Percentiles rank a stretch among this genome's conserved stretches.
phyloP scores from a whole-genome alignment of 192 early-diverging fungal genomes.

The Paraglomus occultum region DNA sequence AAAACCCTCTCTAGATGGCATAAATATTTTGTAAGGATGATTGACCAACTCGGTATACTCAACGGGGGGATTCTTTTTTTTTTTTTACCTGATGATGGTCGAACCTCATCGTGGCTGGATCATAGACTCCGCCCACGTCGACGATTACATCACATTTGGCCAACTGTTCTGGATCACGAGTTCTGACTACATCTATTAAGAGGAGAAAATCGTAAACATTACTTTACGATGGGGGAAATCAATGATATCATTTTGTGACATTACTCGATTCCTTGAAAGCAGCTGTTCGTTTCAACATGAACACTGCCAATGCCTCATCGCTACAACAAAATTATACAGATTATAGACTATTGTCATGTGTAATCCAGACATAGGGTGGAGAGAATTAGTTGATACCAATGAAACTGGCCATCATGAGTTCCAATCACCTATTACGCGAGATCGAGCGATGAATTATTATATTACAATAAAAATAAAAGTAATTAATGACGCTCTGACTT shows the following conservation, averaged over 20 bases:
- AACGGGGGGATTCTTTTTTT: slow-evolving; percentile 15
- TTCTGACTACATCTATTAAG: slow-evolving; percentile 62
- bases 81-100: slow-evolving; percentile 82
- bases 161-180: slow-evolving; percentile 79
- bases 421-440: slow-evolving; percentile 56
- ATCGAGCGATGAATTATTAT: no score
- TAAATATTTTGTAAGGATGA: slow-evolving; percentile 9
- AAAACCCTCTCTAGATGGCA: slow-evolving; percentile 66
- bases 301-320: slow-evolving; percentile 91
- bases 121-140: slow-evolving; percentile 93
- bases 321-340: slow-evolving; percentile 28
- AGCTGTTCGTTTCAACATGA: slow-evolving; percentile 70
- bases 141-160: slow-evolving; percentile 83
- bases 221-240: slow-evolving; percentile 9
- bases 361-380: neutral
- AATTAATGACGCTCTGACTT: no score
- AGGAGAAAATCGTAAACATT: neutral
- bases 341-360: neutral
- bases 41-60: neutral
- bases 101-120: slow-evolving; percentile 68
- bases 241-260: no score
- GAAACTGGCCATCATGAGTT: slow-evolving; percentile 84
- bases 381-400: slow-evolving; percentile 43
- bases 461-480: no score
- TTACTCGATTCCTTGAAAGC: slow-evolving; percentile 61